Conservation (phyloP, 257 asterid genomes). For the Solanum habrochaites region DNA sequence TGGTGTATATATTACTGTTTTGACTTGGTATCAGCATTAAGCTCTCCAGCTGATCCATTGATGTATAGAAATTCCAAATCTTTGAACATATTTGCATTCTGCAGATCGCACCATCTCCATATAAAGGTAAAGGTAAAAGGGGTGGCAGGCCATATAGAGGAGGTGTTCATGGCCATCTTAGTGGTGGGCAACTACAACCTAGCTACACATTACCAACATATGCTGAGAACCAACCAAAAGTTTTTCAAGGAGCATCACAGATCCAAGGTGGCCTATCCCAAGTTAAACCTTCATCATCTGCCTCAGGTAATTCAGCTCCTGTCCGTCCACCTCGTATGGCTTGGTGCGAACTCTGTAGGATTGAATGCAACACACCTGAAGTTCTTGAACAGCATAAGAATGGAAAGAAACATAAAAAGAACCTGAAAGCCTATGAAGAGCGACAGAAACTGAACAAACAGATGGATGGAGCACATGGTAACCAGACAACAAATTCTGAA, state of each 20-base stretch:
- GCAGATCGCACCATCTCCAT: constrained; percentile 37
- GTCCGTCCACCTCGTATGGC: constrained; percentile 21
- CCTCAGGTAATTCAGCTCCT: constrained; percentile 1
- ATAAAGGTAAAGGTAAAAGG: constrained; percentile 15
- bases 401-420: constrained; percentile 57
- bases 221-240: constrained; percentile 10
- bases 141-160: constrained; percentile 17
- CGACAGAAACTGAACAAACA: constrained; percentile 17
- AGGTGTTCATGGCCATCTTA: constrained; percentile 17
- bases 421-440: constrained; percentile 33
- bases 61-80: neutral
- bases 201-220: constrained; percentile 4
- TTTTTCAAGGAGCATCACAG: constrained; percentile 5
- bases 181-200: constrained; percentile 8
- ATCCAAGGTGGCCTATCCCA: constrained; percentile 19
- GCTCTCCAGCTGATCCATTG: neutral
- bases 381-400: constrained; percentile 38
- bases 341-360: constrained; percentile 47
- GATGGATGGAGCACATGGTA: constrained; percentile 11
- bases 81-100: constrained; percentile 6
- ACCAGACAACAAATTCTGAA: constrained; percentile 9
- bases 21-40: neutral
- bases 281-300: constrained; percentile 7
- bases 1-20: neutral
- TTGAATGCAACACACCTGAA: constrained; percentile 50